Percentiles rank a stretch among this genome's conserved stretches.
These are phyloP conservation scores for Quercus alba DNA, from an alignment of 306 rosid species.

Conservation along the genomic window DNA sequence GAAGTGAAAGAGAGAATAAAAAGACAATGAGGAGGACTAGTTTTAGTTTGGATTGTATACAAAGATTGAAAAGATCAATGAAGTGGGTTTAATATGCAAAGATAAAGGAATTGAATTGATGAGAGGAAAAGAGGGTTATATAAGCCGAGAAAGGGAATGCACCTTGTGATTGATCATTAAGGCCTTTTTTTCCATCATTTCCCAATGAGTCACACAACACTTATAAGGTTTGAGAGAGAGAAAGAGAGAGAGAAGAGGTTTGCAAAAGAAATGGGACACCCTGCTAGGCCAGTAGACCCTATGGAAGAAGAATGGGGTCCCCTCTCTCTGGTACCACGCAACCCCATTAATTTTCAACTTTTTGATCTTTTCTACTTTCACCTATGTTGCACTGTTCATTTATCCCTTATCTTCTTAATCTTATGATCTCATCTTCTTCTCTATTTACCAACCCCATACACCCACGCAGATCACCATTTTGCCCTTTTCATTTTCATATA, in stretches of 20 bases:
- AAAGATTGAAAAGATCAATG: not conserved
- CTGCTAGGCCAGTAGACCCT: conserved; percentile 8
- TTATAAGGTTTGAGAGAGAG: conserved; percentile 35
- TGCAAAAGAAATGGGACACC: conserved; percentile 38
- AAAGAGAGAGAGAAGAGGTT: conserved; percentile 10
- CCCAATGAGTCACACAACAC: conserved; percentile 34
- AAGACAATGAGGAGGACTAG: not conserved
- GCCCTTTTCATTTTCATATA: not conserved
- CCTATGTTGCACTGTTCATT: conserved; percentile 41
- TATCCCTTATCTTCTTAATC: conserved; percentile 30
- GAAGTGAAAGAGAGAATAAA: not conserved
- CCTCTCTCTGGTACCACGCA: conserved; percentile 38
- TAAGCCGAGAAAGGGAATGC: conserved; percentile 16
- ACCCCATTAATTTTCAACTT: conserved; percentile 17
- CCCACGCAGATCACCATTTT: not conserved
- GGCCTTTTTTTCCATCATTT: conserved; percentile 27
- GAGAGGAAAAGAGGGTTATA: not conserved
- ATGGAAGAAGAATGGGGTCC: conserved; percentile 21
- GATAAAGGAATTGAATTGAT: not conserved
- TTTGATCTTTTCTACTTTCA: conserved; percentile 8
- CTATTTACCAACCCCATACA: conserved; percentile 4
- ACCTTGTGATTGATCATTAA: conserved; percentile 7
- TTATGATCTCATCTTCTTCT: not conserved
- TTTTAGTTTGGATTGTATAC: not conserved
- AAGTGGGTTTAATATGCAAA: not conserved